Conservation (phyloP, 805 yeast genomes). For the Candida golubevii region DNA sequence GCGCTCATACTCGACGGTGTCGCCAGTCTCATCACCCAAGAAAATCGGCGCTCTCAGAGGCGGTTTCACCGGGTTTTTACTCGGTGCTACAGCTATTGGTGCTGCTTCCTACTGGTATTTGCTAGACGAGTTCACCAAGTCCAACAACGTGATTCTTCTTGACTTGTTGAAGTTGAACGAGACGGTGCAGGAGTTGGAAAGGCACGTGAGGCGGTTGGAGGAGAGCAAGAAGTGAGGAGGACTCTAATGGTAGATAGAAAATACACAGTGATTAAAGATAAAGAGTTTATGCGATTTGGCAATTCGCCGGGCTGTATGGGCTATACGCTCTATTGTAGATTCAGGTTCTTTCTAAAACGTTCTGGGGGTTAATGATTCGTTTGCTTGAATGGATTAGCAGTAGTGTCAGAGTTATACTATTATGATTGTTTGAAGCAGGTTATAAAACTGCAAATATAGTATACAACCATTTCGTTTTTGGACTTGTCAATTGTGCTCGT, state of each 20-base stretch:
- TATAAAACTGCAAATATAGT: too few species aligned
- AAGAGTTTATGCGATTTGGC: too few species aligned
- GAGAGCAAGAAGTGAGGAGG: conserved; percentile 20
- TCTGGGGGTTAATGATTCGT: too few species aligned
- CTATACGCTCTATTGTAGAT: too few species aligned
- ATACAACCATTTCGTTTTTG: too few species aligned
- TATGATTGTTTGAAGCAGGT: too few species aligned
- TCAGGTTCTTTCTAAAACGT: too few species aligned
- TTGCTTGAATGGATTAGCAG: too few species aligned
- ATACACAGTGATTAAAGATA: neutral
- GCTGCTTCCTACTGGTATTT: conserved; percentile 73
- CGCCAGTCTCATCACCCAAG: conserved; percentile 24
- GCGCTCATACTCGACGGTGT: conserved; percentile 23
- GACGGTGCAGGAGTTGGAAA: conserved; percentile 63
- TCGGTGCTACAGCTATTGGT: conserved; percentile 74
- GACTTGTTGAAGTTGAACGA: conserved; percentile 70
- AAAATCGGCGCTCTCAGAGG: conserved; percentile 42
- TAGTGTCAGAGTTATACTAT: too few species aligned
- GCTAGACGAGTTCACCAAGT: conserved; percentile 69
- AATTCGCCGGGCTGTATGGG: too few species aligned
- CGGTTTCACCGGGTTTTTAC: conserved; percentile 68
- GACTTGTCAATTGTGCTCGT: too few species aligned
- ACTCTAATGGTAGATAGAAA: neutral
- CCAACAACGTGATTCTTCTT: conserved; percentile 67
- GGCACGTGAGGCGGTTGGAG: conserved; percentile 63